Base-by-base conservation (phyloP, 495 filamentous ascomycete species). In the Aspergillus asperescens region DNA sequence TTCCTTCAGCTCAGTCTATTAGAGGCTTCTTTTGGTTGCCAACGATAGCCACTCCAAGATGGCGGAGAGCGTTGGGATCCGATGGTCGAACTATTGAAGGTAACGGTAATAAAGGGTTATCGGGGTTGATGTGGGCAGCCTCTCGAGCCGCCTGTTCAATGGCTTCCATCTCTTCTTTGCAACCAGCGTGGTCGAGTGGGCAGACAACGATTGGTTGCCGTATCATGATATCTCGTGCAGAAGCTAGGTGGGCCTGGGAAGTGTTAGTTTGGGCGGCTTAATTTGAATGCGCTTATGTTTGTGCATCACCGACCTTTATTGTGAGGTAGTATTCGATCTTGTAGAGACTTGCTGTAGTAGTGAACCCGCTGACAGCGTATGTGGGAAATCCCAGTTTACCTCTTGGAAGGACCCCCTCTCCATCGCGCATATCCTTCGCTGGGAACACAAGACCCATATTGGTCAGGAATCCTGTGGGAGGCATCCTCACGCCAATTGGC, bases 311-410 rank as follows among this genome's bases (percentile, higher is more conserved):
- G 72, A 96, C 93, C 80, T 95, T 95, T 37, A 98, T 89, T 31
- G 84, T 89, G 38, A 98, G 72, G 61, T 88, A 98, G 66, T 96
- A 98, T 66, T 98, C 92, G 64, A 98, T 95, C 68, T 96, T 97
- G 71, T 97, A 98, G 10, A 98, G 79, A 50, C 85, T 93, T 10
- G 87, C 94, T 27, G 90, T 87, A 0, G 93, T 98, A 18, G 93
- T 95, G 61, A 98, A 98, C 9, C 89, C 90, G 44, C 79, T 84
- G 31, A 97, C 83, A 13, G 84, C 80, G 62, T 95, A 95, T 70
- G 87, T 82, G 4, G 93, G 94, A 69, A 97, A 97, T 13, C 83
- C 87, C 16, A 88, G 74, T 62, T 90, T 93, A 23, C 85, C 87
- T 61, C 90, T 72, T 41, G 89, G 88, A 59, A 97, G 73, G 48